Percentiles rank a stretch among this genome's conserved stretches.
These are phyloP conservation scores for Zalerion maritima DNA, from an alignment of 495 filamentous ascomycete species.

Conservation along the genomic window DNA sequence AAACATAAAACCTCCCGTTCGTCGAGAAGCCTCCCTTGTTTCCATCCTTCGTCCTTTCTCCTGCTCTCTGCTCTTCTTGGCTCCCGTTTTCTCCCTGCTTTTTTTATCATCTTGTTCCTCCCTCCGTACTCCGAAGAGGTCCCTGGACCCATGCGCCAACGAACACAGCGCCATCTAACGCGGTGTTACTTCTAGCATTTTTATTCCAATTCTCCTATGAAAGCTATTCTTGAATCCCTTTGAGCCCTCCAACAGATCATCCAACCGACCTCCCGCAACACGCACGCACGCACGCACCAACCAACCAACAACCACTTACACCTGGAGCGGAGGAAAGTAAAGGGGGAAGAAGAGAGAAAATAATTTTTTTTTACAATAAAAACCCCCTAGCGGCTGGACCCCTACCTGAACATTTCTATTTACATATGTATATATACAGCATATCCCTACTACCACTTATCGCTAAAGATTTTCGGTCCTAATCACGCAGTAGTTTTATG, in stretches of 20 bases:
- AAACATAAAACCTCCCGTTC: no score
- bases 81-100: constrained; percentile 3
- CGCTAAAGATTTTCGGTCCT: no score
- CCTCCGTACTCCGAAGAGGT: constrained; percentile 5
- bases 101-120: constrained; percentile 4
- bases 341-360: no score
- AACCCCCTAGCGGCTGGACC: no score
- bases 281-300: constrained; percentile 1
- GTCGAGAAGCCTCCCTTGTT: no score
- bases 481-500: no score
- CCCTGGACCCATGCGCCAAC: no score
- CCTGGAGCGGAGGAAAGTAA: no score
- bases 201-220: constrained; percentile 4
- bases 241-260: not conserved
- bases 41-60: constrained; percentile 7
- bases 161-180: not conserved
- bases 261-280: not conserved
- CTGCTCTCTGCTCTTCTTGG: constrained; percentile 3
- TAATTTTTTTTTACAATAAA: no score
- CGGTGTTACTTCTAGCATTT: constrained; percentile 3
- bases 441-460: no score
- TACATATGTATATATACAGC: no score
- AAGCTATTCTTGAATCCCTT: constrained; percentile 6
- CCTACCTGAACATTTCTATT: no score
- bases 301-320: constrained; percentile 2